Evolutionary conservation across 2,329 filamentous ascomycete species (phyloP), one percentile per base, ranked within the genome.

Genomic region (Trichoderma atroviride): DNA sequence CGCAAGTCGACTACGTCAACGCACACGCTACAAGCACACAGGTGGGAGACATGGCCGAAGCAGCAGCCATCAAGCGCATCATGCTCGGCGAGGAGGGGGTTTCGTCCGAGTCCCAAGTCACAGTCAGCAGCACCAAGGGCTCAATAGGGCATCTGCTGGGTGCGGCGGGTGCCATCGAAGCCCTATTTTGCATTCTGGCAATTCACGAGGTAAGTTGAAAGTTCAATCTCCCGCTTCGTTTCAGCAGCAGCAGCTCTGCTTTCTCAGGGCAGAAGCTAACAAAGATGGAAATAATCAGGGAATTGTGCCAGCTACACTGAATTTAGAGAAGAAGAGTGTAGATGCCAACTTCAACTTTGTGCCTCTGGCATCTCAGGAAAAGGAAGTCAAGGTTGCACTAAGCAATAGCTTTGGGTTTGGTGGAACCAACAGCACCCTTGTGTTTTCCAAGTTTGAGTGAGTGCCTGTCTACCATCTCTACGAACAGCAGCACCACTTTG

Each of bases 351-450:
- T 95, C 82, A 97, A 98, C 77, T 95, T 97, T 78, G 89, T 97
- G 4, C 88, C 94, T 0, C 84, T 89, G 4, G 77, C 83, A 57
- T 86, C 93, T 0, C 94, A 97, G 79, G 79, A 91, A 64, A 89
- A 88, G 73, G 78, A 84, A 2, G 88, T 98, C 13, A 82, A 88
- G 69, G 90, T 95, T 27, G 92, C 92, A 5, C 75, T 99, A 69
- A 96, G 93, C 4, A 99, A 99, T 76, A 98, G 95, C 78, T 99
- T 99, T 81, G 96, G 96, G 0, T 99, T 99, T 82, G 96, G 96
- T 13, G 96, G 96, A 19, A 98, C 95, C 1, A 99, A 99, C 81
- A 94, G 95, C 53, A 94, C 89, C 66, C 82, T 99, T 47, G 94
- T 94, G 64, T 95, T 98, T 75, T 86, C 86, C 9, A 78, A 73